Evolutionary conservation across 306 rosid genomes (phyloP).

Genomic region (Pyrus communis): DNA sequence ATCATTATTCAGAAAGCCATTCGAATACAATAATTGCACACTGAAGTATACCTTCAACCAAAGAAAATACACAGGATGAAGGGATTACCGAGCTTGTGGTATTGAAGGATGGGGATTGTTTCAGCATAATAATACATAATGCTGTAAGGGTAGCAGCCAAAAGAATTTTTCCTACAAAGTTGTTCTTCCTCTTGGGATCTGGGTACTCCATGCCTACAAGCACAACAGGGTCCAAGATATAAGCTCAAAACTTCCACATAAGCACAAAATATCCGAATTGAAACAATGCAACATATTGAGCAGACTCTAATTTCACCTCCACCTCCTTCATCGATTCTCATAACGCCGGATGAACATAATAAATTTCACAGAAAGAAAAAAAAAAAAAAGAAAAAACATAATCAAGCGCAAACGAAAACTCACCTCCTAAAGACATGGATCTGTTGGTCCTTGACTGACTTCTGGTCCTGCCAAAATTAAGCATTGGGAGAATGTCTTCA

Average conservation of each 20-base stretch:
- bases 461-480: conserved; percentile 56
- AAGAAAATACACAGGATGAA: background rate
- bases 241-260: background rate
- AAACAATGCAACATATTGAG: background rate
- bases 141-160: conserved; percentile 69
- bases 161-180: conserved; percentile 57
- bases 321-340: background rate
- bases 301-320: background rate
- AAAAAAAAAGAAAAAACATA: background rate
- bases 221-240: conserved; percentile 1
- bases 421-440: conserved; percentile 84
- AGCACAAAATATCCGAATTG: background rate
- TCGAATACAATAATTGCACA: background rate
- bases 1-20: background rate
- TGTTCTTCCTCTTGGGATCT: conserved; percentile 76
- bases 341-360: background rate
- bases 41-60: background rate
- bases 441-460: conserved; percentile 59
- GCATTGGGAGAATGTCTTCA: conserved; percentile 46
- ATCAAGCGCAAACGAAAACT: conserved; percentile 10
- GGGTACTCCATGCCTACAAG: conserved; percentile 74
- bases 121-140: conserved; percentile 73
- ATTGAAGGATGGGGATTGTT: conserved; percentile 69
- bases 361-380: background rate
- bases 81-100: conserved; percentile 63